Conservation (phyloP, 2,329 filamentous ascomycete species). For the Hypoxylon sp. region DNA sequence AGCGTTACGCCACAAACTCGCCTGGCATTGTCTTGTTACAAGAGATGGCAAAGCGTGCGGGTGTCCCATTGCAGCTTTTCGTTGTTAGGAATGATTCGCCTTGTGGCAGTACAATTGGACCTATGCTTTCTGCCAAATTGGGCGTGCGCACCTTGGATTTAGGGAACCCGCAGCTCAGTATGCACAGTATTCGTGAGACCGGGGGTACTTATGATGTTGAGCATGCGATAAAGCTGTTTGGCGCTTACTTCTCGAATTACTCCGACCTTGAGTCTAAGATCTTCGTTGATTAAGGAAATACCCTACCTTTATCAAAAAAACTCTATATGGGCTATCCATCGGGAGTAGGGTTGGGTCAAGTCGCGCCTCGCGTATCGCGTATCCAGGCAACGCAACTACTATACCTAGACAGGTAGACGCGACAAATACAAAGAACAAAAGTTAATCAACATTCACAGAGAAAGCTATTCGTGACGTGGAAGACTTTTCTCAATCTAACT, state of each 20-base stretch:
- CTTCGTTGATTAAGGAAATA: slow-evolving; percentile 77
- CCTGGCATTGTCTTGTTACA: slow-evolving; percentile 94
- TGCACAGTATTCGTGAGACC: slow-evolving; percentile 97
- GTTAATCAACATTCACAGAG: background rate
- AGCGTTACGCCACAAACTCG: slow-evolving; percentile 95
- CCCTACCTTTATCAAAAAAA: background rate
- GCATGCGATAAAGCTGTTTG: slow-evolving; percentile 87
- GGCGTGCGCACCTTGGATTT: slow-evolving; percentile 92
- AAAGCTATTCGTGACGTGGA: background rate
- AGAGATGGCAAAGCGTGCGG: slow-evolving; percentile 81
- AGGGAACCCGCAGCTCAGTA: slow-evolving; percentile 93
- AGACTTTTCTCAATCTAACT: background rate
- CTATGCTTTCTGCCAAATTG: slow-evolving; percentile 91
- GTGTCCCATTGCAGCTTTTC: slow-evolving; percentile 93
- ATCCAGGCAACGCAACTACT: background rate
- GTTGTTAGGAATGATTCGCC: slow-evolving; percentile 96
- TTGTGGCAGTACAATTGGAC: slow-evolving; percentile 96
- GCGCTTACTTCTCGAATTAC: slow-evolving; percentile 88
- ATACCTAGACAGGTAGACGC: background rate
- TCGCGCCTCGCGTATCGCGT: background rate
- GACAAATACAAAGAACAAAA: background rate
- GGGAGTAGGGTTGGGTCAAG: background rate
- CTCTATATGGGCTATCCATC: background rate
- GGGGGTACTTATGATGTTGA: slow-evolving; percentile 90
- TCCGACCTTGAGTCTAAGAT: slow-evolving; percentile 87